phyloP scores from a whole-genome alignment of 2,329 filamentous ascomycete species.

The Fusarium robinianum region DNA sequence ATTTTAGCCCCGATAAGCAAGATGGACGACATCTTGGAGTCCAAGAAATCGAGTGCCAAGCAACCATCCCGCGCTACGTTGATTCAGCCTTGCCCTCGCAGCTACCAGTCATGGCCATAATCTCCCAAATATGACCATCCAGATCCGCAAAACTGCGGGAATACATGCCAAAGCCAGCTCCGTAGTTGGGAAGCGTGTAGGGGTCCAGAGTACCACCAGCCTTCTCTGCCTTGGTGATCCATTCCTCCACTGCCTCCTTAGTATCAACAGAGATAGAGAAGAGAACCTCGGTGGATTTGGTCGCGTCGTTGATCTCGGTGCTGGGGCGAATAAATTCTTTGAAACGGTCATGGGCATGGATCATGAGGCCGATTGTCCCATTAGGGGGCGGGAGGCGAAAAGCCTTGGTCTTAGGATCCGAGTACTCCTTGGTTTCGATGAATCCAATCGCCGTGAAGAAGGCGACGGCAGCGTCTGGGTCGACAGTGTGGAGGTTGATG shows the following conservation, averaged over 20 bases:
- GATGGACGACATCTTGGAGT: too few relatives aligned
- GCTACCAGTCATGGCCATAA: background rate
- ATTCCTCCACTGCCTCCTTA: constrained; percentile 26
- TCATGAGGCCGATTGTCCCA: constrained; percentile 29
- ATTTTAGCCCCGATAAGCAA: too few relatives aligned
- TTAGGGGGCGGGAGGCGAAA: constrained; percentile 27
- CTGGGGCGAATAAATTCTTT: constrained; percentile 27
- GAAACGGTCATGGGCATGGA: constrained; percentile 24
- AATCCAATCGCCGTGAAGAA: constrained; percentile 27
- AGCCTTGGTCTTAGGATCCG: constrained; percentile 16
- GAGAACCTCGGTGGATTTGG: constrained; percentile 21
- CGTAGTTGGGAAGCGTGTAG: constrained; percentile 20
- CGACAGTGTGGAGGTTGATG: constrained; percentile 1
- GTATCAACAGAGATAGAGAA: constrained; percentile 17
- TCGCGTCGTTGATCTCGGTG: constrained; percentile 21
- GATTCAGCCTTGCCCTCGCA: too few relatives aligned
- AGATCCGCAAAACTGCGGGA: constrained; percentile 28
- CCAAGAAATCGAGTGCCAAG: too few relatives aligned
- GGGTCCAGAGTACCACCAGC: constrained; percentile 29
- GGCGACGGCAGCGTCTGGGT: background rate
- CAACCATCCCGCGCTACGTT: too few relatives aligned
- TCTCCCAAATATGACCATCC: constrained; percentile 36
- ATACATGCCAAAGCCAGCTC: constrained; percentile 26
- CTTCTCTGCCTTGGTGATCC: constrained; percentile 19
- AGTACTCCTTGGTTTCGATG: constrained; percentile 12